Evolutionary conservation across 352 stramenopile genomes (phyloP).

Genomic region (Phytophthora sansomeana): DNA sequence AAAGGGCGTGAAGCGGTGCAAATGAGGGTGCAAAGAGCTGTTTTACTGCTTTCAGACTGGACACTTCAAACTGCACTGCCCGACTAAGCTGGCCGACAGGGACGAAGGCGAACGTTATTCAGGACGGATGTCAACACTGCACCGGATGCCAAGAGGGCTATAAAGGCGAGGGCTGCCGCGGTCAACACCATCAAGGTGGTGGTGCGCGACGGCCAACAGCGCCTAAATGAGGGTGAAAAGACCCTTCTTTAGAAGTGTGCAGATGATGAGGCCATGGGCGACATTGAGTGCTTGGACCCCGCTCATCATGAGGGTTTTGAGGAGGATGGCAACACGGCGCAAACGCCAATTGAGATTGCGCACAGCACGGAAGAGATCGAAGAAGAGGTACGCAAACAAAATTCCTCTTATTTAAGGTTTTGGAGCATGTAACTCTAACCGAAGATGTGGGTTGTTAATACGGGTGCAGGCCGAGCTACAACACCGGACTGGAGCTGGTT

Average conservation of each 20-base stretch:
- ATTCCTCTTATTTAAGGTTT: slow-evolving; percentile 5
- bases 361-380: slow-evolving; percentile 20
- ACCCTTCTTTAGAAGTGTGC: slow-evolving; percentile 3
- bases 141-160: slow-evolving; percentile 8
- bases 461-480: slow-evolving; percentile 10
- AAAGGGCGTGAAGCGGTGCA: neutral
- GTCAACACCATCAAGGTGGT: slow-evolving; percentile 22
- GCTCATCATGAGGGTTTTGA: neutral
- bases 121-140: slow-evolving; percentile 14
- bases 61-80: slow-evolving; percentile 15
- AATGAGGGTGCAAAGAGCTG: neutral
- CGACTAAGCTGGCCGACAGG: neutral
- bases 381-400: slow-evolving; percentile 10
- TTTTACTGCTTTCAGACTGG: slow-evolving; percentile 17
- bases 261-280: neutral
- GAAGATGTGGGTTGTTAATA: slow-evolving; percentile 18
- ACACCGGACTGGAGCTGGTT: slow-evolving; percentile 10
- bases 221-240: slow-evolving; percentile 6
- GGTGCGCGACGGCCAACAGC: neutral
- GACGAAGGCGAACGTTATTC: slow-evolving; percentile 10
- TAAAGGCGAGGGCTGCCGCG: neutral
- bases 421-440: slow-evolving; percentile 7
- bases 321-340: neutral
- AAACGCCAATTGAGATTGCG: neutral
- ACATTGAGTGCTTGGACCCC: slow-evolving; percentile 1